These are phyloP conservation scores for Irineochytrium annulatum DNA, from an alignment of 192 early-diverging fungal species.

Conservation along the genomic window DNA sequence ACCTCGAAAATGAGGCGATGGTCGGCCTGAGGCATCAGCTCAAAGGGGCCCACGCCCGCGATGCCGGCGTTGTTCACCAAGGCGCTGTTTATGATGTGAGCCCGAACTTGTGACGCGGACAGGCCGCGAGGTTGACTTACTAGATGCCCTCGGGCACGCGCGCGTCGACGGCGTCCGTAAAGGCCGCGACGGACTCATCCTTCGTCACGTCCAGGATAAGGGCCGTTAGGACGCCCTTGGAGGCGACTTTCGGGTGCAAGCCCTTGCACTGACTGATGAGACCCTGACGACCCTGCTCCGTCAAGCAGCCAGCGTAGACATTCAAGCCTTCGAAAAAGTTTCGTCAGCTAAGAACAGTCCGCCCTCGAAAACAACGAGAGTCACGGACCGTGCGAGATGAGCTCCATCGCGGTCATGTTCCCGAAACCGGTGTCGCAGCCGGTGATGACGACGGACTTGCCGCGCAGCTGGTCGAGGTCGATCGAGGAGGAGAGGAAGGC, in stretches of 20 bases:
- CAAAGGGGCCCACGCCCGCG: conserved; percentile 10
- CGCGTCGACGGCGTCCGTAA: conserved; percentile 4
- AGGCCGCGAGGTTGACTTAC: too few species aligned
- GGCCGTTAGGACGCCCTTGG: conserved; percentile 11
- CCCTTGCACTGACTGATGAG: neutral
- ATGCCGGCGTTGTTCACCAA: conserved; percentile 39
- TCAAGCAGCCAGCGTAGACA: conserved; percentile 29
- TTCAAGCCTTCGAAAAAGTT: too few species aligned
- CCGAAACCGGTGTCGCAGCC: conserved; percentile 44
- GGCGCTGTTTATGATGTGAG: neutral
- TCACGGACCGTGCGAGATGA: conserved; percentile 4
- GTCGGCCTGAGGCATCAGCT: conserved; percentile 6
- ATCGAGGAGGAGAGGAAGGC: too few species aligned
- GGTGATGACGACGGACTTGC: conserved; percentile 23
- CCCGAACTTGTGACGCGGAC: too few species aligned
- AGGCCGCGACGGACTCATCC: conserved; percentile 17
- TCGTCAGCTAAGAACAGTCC: too few species aligned
- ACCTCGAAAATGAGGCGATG: conserved; percentile 28
- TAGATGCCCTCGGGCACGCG: conserved; percentile 17
- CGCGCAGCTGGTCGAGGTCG: conserved; percentile 1
- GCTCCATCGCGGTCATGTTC: conserved; percentile 12
- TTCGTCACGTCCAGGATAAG: conserved; percentile 32
- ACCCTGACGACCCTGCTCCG: conserved; percentile 14
- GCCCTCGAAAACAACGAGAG: too few species aligned
- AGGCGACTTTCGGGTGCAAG: neutral